These are phyloP conservation scores for Mortierella sp. DNA, from an alignment of 371 early-diverging fungal genomes.

Conservation along the genomic window DNA sequence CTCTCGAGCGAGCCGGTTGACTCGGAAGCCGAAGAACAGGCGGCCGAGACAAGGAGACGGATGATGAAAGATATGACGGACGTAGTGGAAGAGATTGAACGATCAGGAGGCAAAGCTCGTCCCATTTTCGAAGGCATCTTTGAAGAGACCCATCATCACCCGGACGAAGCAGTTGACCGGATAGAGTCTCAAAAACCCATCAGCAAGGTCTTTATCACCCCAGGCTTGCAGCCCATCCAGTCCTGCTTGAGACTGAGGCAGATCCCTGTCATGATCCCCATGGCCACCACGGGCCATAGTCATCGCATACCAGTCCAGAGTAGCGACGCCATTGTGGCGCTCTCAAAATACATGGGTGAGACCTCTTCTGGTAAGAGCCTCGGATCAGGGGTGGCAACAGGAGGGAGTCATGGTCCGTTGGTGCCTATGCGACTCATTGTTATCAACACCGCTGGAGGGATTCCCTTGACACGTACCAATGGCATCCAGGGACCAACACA, in stretches of 20 bases:
- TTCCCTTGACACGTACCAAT: constrained; percentile 57
- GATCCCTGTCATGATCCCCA: constrained; percentile 61
- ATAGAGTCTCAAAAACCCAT: constrained; percentile 12
- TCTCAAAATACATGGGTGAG: constrained; percentile 57
- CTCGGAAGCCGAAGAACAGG: constrained; percentile 2
- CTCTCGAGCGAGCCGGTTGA: neutral
- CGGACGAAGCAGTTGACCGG: neutral
- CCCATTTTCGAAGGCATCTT: constrained; percentile 70
- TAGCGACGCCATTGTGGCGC: constrained; percentile 50
- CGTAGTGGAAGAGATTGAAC: constrained; percentile 79
- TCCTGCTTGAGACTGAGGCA: constrained; percentile 53
- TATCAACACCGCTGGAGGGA: constrained; percentile 64
- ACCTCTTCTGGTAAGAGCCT: neutral
- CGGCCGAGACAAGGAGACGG: constrained; percentile 50
- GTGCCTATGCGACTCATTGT: constrained; percentile 61
- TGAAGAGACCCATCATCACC: constrained; percentile 13
- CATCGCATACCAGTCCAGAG: constrained; percentile 51
- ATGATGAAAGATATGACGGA: constrained; percentile 70
- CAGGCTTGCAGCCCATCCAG: constrained; percentile 35
- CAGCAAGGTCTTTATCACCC: constrained; percentile 38
- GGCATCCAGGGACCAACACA: constrained; percentile 57
- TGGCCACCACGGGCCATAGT: constrained; percentile 36
- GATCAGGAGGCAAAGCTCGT: constrained; percentile 79
- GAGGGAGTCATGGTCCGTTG: constrained; percentile 10
- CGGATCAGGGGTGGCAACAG: neutral